Conservation (phyloP, 208 protist species). For the Wallacemonas sp. region DNA sequence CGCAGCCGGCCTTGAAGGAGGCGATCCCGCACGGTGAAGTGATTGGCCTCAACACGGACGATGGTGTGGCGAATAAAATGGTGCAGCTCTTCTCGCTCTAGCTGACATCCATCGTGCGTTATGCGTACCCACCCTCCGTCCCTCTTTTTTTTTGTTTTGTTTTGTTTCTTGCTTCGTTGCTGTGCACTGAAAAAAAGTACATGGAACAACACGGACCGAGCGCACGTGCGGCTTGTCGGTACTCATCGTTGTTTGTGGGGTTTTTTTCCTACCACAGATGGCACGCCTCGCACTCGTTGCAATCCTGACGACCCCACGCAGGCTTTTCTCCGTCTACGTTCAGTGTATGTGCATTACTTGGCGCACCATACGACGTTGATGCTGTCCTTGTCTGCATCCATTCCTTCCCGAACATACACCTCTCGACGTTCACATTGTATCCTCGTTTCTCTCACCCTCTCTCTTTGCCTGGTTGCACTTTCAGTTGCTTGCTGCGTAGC, state of each 20-base stretch:
- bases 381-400: no score
- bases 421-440: neutral
- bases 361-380: no score
- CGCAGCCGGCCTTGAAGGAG: conserved; percentile 19
- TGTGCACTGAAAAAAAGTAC: neutral
- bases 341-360: no score
- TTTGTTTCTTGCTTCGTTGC: neutral
- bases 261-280: no score
- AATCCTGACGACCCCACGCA: no score
- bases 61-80: conserved; percentile 37
- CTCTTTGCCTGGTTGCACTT: neutral
- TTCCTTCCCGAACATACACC: no score
- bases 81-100: conserved; percentile 27
- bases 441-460: conserved; percentile 1
- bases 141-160: conserved; percentile 13
- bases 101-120: neutral
- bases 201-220: conserved; percentile 9
- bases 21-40: conserved; percentile 22
- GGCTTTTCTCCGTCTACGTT: no score
- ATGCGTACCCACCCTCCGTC: neutral
- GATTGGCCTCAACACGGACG: conserved; percentile 30
- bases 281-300: no score
- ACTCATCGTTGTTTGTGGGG: no score
- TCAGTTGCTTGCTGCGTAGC: no score
- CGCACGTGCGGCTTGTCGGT: no score